Conservation (phyloP, 345 rosid genomes). For the Carallia brachiata region DNA sequence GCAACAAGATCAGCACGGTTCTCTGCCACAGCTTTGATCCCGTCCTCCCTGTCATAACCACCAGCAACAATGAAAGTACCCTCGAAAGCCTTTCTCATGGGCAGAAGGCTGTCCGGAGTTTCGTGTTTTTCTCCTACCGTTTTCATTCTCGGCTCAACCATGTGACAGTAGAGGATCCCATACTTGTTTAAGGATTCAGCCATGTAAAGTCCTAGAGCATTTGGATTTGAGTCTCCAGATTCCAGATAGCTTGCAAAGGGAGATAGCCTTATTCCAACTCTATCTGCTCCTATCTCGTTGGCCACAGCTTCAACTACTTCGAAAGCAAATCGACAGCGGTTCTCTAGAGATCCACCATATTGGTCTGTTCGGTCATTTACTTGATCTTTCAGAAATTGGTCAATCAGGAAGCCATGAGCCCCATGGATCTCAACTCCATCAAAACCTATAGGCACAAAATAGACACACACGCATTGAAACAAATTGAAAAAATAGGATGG, state of each 20-base stretch:
- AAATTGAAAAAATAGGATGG: no score
- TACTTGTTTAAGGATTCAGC: constrained; percentile 50
- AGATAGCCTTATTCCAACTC: constrained; percentile 60
- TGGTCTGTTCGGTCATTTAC: constrained; percentile 61
- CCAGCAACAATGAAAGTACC: constrained; percentile 62
- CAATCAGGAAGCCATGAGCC: constrained; percentile 57
- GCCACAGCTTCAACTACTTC: constrained; percentile 61
- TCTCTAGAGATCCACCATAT: constrained; percentile 62
- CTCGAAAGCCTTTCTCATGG: constrained; percentile 55
- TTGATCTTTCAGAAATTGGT: constrained; percentile 65
- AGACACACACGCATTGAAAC: no score
- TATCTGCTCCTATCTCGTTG: constrained; percentile 59
- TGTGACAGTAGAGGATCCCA: constrained; percentile 56
- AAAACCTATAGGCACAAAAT: constrained; percentile 39
- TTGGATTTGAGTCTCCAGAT: constrained; percentile 57
- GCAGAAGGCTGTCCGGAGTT: constrained; percentile 36
- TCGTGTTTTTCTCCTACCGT: constrained; percentile 19
- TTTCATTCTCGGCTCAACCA: constrained; percentile 64
- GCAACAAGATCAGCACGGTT: constrained; percentile 48
- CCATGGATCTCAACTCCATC: constrained; percentile 82
- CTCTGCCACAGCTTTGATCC: constrained; percentile 41
- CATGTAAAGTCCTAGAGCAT: constrained; percentile 57
- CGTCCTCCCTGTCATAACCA: constrained; percentile 47
- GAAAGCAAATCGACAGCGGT: constrained; percentile 50
- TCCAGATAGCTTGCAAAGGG: constrained; percentile 51